These are phyloP conservation scores for Parathielavia hyrcaniae DNA, from an alignment of 495 filamentous ascomycete genomes.

Conservation along the genomic window DNA sequence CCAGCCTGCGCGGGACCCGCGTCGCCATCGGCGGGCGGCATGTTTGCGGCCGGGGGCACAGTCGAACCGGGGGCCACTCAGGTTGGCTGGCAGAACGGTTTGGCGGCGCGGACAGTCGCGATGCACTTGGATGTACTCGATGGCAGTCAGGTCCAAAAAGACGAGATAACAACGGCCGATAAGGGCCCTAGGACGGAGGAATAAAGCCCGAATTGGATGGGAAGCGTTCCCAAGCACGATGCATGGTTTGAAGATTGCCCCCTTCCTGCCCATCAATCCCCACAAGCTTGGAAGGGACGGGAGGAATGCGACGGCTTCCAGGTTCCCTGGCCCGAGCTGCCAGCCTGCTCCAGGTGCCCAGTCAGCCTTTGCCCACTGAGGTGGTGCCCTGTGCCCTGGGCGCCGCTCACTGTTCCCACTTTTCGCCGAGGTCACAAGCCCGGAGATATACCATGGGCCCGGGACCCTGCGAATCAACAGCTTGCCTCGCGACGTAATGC, in stretches of 20 bases:
- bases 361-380: too few species aligned
- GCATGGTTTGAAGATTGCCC: conserved; percentile 17
- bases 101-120: conserved; percentile 4
- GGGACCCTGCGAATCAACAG: conserved; percentile 4
- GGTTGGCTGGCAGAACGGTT: background rate
- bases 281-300: conserved; percentile 2
- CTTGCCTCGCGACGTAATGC: conserved; percentile 20
- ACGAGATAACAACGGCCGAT: conserved; percentile 14
- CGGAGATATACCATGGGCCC: conserved; percentile 13
- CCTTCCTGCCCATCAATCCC: conserved; percentile 14
- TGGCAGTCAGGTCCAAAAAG: background rate
- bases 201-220: conserved; percentile 1
- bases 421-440: conserved; percentile 15
- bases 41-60: conserved; percentile 24
- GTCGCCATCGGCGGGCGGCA: conserved; percentile 41
- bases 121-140: background rate
- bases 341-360: background rate
- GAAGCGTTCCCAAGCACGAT: conserved; percentile 3
- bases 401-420: conserved; percentile 14
- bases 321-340: conserved; percentile 18
- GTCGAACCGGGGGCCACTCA: background rate
- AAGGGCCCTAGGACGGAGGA: background rate
- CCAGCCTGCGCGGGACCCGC: conserved; percentile 36
- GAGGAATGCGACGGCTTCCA: conserved; percentile 14
- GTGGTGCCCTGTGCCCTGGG: background rate